Evolutionary conservation across 177 flowering plant genomes (phyloP).

Genomic region (Telopea speciosissima): DNA sequence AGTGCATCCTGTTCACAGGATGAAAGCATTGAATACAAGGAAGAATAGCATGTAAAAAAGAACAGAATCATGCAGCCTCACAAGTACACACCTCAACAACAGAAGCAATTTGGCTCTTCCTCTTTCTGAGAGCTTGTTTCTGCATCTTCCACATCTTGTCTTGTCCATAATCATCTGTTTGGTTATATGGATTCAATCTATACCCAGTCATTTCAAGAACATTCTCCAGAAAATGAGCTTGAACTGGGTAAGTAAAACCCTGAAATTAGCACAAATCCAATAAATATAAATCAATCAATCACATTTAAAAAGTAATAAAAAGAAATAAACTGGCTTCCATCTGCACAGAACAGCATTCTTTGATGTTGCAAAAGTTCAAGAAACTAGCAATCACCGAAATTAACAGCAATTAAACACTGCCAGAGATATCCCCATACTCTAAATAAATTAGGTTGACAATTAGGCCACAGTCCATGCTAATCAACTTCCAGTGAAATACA

Average conservation of each 20-base stretch:
- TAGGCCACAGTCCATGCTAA: not conserved
- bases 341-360: not conserved
- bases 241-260: slow-evolving; percentile 92
- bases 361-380: not conserved
- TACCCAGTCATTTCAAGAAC: slow-evolving; percentile 83
- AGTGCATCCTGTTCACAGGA: slow-evolving; percentile 60
- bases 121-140: slow-evolving; percentile 73
- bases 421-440: not conserved
- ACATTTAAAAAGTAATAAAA: not conserved
- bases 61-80: not conserved
- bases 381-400: too few species aligned
- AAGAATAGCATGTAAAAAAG: slow-evolving; percentile 2
- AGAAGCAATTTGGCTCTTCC: slow-evolving; percentile 89
- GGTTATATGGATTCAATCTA: slow-evolving; percentile 69
- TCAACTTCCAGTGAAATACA: not conserved
- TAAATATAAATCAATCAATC: not conserved
- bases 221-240: slow-evolving; percentile 72
- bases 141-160: slow-evolving; percentile 83
- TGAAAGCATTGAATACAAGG: slow-evolving; percentile 1
- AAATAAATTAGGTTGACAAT: not conserved
- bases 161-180: slow-evolving; percentile 92
- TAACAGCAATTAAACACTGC: not conserved
- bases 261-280: slow-evolving; percentile 23
- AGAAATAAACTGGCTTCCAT: not conserved
- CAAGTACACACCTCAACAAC: slow-evolving; percentile 62